Evolutionary conservation across 1,139 yeast genomes (phyloP).

Genomic region (Schwanniomyces etchellsii): DNA sequence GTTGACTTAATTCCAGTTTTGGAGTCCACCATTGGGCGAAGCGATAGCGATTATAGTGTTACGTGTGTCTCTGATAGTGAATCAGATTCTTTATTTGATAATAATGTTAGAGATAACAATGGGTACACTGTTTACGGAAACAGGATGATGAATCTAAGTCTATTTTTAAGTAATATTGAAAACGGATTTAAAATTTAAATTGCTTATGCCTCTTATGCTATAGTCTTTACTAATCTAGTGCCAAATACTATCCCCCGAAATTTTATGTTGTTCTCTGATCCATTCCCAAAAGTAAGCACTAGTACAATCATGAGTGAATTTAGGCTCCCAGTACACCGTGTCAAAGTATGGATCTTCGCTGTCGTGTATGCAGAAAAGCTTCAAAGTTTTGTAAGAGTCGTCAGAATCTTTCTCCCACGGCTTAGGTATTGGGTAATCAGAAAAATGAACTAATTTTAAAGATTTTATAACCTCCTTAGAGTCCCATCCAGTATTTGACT

Average conservation of each 20-base stretch:
- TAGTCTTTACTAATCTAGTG: background rate
- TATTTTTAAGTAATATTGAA: slow-evolving; percentile 4
- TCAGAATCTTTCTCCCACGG: background rate
- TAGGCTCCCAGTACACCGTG: slow-evolving; percentile 18
- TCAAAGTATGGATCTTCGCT: slow-evolving; percentile 12
- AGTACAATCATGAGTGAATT: slow-evolving; percentile 28
- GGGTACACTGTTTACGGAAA: slow-evolving; percentile 22
- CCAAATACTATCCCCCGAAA: slow-evolving; percentile 1
- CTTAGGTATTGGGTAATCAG: background rate
- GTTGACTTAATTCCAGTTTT: slow-evolving; percentile 8
- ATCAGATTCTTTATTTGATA: slow-evolving; percentile 13
- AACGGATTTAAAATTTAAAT: background rate
- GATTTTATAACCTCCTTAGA: background rate
- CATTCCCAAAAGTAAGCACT: slow-evolving; percentile 29
- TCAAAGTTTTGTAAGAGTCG: background rate
- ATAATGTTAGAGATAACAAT: slow-evolving; percentile 14
- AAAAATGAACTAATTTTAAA: background rate
- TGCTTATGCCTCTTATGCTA: background rate
- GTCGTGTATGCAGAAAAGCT: slow-evolving; percentile 5
- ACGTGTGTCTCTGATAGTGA: slow-evolving; percentile 13
- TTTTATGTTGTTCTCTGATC: slow-evolving; percentile 13
- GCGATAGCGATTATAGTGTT: slow-evolving; percentile 9
- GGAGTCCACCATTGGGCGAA: slow-evolving; percentile 6
- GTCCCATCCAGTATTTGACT: background rate
- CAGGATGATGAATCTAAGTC: slow-evolving; percentile 19